Evolutionary conservation across 805 yeast species (phyloP), one percentile per base, ranked within the genome.

Genomic region (Candida alai): DNA sequence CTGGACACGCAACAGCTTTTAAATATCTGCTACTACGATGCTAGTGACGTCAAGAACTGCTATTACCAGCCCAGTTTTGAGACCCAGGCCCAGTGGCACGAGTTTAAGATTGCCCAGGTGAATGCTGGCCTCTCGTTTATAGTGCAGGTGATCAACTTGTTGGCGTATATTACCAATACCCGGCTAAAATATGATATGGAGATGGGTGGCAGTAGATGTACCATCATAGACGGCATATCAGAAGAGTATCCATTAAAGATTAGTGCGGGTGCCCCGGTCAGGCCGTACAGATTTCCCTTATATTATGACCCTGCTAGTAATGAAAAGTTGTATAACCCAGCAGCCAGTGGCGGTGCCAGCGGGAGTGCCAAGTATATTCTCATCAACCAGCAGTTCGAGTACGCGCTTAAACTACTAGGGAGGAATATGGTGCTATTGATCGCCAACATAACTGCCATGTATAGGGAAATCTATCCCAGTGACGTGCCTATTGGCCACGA

Each of bases 41-140:
- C 39, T 6, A 14, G 22, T 6, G 30, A 31, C 5, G 14, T 44
- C 7, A 31, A 32, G 8, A 37, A 34, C 32, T 32, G 34, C 18
- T 34, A 43, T 32, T 38, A 29, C 23, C 15, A 28, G 23, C 20
- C 37, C 13, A 36, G 37, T 12, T 34, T 37, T 28, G 29, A 30
- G 11, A 24, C 19, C 19, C 32, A 35, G 25, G 16, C 32, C 32
- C 30, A 34, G 16, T 28, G 19, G 12, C 50, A 47, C 24, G 19
- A 37, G 4, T 20, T 34, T 23, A 43, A 45, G 20, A 46, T 57
- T n/a, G 40, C 41, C 6, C 52, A 46, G 13, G 48, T 65, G 27
- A 65, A 66, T 34, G 52, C 68, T 1, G 62, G 56, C 1, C 36
- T 66, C 6, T 37, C 52, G 3, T 52, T 51, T 32, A 58, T 63